A percentile compares a stretch with the other conserved stretches of the same genome.
phyloP scores from a whole-genome alignment of 2,329 filamentous ascomycete species.

The Pseudogymnoascus sp. region DNA sequence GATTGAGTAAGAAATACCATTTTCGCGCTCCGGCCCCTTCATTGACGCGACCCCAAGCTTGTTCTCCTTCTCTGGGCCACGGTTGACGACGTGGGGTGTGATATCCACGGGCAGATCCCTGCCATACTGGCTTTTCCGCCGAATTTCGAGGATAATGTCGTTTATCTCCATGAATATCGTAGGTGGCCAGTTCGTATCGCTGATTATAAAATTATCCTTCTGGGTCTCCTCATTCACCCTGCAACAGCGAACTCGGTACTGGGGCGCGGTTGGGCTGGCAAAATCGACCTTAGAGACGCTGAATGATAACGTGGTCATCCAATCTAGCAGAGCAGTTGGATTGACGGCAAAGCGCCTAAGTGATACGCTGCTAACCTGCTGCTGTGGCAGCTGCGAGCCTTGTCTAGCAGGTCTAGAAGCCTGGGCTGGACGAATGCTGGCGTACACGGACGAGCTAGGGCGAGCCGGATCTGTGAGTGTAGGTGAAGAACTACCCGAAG shows the following conservation, averaged over 20 bases:
- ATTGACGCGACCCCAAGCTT: constrained; percentile 45
- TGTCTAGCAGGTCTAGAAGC: too few species aligned
- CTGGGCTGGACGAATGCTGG: too few species aligned
- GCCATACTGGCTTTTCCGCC: constrained; percentile 64
- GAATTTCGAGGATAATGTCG: constrained; percentile 44
- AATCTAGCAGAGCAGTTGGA: constrained; percentile 33
- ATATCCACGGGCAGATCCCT: constrained; percentile 72
- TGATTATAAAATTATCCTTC: constrained; percentile 50
- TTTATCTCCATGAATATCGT: constrained; percentile 66
- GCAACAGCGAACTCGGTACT: constrained; percentile 65
- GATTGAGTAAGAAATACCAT: constrained; percentile 45
- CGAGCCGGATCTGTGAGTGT: too few species aligned
- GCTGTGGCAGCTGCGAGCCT: too few species aligned
- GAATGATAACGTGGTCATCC: constrained; percentile 31
- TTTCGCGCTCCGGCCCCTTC: constrained; percentile 28
- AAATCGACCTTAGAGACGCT: constrained; percentile 20
- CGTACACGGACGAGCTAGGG: too few species aligned
- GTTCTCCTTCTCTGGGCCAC: constrained; percentile 39
- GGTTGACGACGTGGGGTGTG: constrained; percentile 39
- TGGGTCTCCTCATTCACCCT: constrained; percentile 20
- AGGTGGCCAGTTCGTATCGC: constrained; percentile 64
- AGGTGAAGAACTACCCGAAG: too few species aligned
- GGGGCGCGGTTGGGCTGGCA: constrained; percentile 21
- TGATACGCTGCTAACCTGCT: too few species aligned
- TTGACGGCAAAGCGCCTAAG: constrained; percentile 41